A percentile compares a stretch with the other conserved stretches of the same genome.
These are phyloP conservation scores for Parascedosporium putredinis DNA, from an alignment of 2,329 filamentous ascomycete species.

Conservation along the genomic window DNA sequence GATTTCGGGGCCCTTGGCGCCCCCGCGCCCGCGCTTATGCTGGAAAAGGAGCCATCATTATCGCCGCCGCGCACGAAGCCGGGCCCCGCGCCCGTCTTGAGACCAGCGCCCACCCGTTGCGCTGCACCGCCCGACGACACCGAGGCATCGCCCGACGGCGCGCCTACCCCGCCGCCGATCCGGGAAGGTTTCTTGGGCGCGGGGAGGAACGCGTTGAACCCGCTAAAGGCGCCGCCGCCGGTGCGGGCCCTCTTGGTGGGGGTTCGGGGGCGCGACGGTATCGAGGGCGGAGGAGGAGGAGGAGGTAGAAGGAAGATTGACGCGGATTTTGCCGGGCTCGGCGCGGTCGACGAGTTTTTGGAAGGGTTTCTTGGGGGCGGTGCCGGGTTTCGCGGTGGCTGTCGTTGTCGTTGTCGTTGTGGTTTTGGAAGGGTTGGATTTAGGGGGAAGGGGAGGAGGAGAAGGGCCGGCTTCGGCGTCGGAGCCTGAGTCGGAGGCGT, in stretches of 20 bases:
- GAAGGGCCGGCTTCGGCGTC: conserved; percentile 20
- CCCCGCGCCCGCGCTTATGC: conserved; percentile 14
- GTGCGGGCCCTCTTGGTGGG: conserved; percentile 63
- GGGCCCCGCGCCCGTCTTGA: conserved; percentile 76
- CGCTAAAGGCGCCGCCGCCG: conserved; percentile 55
- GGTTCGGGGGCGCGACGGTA: no score
- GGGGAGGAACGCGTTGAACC: conserved; percentile 79
- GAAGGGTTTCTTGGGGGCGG: conserved; percentile 48
- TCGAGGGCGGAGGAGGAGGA: conserved; percentile 27
- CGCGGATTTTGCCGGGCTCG: conserved; percentile 59
- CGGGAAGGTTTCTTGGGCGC: conserved; percentile 57
- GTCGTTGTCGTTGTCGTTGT: no score
- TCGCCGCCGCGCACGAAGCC: conserved; percentile 59
- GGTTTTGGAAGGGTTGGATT: no score
- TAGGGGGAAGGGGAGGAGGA: no score
- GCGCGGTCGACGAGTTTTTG: conserved; percentile 69
- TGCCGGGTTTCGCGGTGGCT: conserved; percentile 19
- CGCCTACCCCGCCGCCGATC: conserved; percentile 18
- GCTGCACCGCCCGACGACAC: conserved; percentile 18
- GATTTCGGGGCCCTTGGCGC: conserved; percentile 32
- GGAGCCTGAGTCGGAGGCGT: conserved; percentile 56
- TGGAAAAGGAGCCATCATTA: no score
- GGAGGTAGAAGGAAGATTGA: conserved; percentile 56
- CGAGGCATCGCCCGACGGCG: conserved; percentile 4
- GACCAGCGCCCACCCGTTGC: conserved; percentile 37